These are phyloP conservation scores for Protomyces pachydermus DNA, from an alignment of 1,139 yeast species.

Conservation along the genomic window DNA sequence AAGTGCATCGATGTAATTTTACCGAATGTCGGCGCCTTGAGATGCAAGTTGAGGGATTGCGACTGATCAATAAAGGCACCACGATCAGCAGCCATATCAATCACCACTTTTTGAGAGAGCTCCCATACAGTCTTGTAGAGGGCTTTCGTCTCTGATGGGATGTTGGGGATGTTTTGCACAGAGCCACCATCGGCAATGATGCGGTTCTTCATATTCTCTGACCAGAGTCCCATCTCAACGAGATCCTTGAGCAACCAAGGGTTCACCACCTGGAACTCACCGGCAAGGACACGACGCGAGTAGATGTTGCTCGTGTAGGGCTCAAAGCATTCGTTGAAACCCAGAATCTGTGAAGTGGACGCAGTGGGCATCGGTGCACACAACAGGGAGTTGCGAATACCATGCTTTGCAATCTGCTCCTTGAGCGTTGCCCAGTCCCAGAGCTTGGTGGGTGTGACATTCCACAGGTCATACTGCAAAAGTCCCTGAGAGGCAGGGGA, in stretches of 20 bases:
- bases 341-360: constrained; percentile 83
- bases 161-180: constrained; percentile 66
- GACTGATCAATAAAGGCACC: constrained; percentile 92
- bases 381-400: constrained; percentile 73
- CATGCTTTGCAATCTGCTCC: constrained; percentile 54
- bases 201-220: constrained; percentile 70
- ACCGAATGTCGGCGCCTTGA: constrained; percentile 84
- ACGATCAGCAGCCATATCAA: constrained; percentile 95
- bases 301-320: constrained; percentile 86
- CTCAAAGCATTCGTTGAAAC: constrained; percentile 86
- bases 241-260: constrained; percentile 75
- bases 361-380: constrained; percentile 97
- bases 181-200: constrained; percentile 81
- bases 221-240: constrained; percentile 80
- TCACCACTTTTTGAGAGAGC: constrained; percentile 76
- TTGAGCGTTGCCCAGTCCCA: constrained; percentile 75
- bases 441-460: constrained; percentile 61
- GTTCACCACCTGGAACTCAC: constrained; percentile 84
- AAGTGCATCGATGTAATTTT: constrained; percentile 96
- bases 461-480: constrained; percentile 78
- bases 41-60: constrained; percentile 81
- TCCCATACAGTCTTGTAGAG: constrained; percentile 97
- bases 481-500: constrained; percentile 80
- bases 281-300: constrained; percentile 79
- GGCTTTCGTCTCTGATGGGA: constrained; percentile 71